These are phyloP conservation scores for Sclerotinia borealis DNA, from an alignment of 2,329 filamentous ascomycete species.

Conservation along the genomic window DNA sequence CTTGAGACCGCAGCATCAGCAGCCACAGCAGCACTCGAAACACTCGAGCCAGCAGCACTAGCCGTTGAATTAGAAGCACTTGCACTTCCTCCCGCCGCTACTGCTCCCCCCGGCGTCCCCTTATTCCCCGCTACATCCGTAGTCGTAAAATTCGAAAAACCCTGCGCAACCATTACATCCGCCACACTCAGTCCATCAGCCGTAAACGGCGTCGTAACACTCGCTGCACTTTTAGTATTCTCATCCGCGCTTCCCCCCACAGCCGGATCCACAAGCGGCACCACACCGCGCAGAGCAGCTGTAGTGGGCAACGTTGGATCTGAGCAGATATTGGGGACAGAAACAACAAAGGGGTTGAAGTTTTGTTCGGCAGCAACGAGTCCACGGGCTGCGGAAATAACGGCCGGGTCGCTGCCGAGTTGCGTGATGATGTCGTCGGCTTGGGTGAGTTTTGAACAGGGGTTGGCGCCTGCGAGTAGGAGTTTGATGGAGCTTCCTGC, in stretches of 20 bases:
- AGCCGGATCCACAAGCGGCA: slow-evolving; percentile 60
- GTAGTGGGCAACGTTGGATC: slow-evolving; percentile 58
- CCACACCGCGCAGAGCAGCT: slow-evolving; percentile 55
- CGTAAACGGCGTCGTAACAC: slow-evolving; percentile 47
- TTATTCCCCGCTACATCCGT: slow-evolving; percentile 34
- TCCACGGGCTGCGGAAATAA: slow-evolving; percentile 54
- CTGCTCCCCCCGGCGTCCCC: slow-evolving; percentile 30
- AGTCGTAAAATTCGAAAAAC: slow-evolving; percentile 55
- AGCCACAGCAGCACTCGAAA: slow-evolving; percentile 13
- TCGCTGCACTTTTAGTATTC: slow-evolving; percentile 53
- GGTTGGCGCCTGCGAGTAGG: slow-evolving; percentile 58
- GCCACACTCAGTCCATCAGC: slow-evolving; percentile 60
- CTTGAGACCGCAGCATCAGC: slow-evolving; percentile 14
- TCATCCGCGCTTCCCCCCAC: slow-evolving; percentile 50
- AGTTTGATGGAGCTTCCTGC: slow-evolving; percentile 55
- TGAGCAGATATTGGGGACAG: slow-evolving; percentile 56
- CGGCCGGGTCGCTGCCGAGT: slow-evolving; percentile 53
- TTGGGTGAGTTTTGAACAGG: slow-evolving; percentile 58
- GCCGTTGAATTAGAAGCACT: background rate
- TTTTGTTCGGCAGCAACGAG: slow-evolving; percentile 66
- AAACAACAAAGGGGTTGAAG: slow-evolving; percentile 61
- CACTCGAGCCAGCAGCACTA: background rate
- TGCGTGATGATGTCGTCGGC: slow-evolving; percentile 58
- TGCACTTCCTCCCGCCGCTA: slow-evolving; percentile 11
- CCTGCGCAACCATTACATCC: slow-evolving; percentile 54